phyloP scores from a whole-genome alignment of 2,329 filamentous ascomycete genomes.

The Cladobotryum mycophilum region DNA sequence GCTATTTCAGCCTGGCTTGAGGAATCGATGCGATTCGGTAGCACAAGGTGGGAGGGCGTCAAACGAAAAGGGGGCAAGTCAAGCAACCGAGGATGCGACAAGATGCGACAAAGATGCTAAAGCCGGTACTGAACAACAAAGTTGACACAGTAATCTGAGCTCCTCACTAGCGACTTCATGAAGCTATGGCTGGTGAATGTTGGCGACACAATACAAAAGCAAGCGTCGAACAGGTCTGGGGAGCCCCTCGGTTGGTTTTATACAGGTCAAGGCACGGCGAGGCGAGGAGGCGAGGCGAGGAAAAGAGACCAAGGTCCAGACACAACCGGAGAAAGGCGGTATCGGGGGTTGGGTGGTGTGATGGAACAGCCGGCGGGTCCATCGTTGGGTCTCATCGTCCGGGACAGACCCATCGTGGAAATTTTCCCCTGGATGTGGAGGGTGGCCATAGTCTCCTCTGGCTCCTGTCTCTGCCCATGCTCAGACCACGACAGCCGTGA shows the following conservation, averaged over 20 bases:
- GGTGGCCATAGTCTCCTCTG: slow-evolving; percentile 1
- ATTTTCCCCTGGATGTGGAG: slow-evolving; percentile 14
- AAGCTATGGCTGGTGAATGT: slow-evolving; percentile 1
- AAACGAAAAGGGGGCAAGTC: no score
- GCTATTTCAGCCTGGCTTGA: neutral
- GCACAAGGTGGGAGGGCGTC: neutral
- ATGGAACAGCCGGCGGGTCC: slow-evolving; percentile 4
- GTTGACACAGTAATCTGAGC: slow-evolving; percentile 4
- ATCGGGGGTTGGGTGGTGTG: slow-evolving; percentile 9
- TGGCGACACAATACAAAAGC: no score
- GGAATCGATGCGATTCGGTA: neutral
- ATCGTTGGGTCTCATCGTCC: slow-evolving; percentile 3
- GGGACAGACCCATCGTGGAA: slow-evolving; percentile 12
- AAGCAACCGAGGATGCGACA: neutral
- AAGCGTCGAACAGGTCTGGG: neutral
- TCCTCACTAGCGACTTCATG: slow-evolving; percentile 40
- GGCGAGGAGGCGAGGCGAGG: neutral
- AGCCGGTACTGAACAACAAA: slow-evolving; percentile 1
- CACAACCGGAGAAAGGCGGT: slow-evolving; percentile 6
- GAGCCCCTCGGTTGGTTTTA: neutral
- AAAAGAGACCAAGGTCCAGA: slow-evolving; percentile 6
- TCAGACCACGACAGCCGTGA: neutral
- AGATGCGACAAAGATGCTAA: neutral
- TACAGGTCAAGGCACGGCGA: neutral
- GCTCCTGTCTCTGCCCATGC: neutral